A percentile compares a stretch with the other conserved stretches of the same genome.
Evolutionary conservation across 768 basidiomycete species (phyloP).

Genomic region (Paxillus rubicundulus): DNA sequence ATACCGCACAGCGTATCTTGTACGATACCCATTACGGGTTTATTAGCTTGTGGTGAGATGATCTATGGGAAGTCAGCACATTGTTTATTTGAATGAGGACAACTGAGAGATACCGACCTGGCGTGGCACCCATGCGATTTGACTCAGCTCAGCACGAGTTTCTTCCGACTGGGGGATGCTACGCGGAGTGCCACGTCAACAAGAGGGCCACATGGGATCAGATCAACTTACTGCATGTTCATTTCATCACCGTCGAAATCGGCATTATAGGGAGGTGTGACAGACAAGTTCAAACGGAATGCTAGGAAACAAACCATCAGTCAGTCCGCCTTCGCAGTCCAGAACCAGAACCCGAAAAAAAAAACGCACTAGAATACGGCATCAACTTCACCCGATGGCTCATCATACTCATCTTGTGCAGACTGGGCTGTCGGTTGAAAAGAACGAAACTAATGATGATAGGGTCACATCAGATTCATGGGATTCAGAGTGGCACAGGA

Average conservation of each 20-base stretch:
- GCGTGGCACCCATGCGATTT: slow-evolving; percentile 97
- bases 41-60: slow-evolving; percentile 98
- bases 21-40: slow-evolving; percentile 99
- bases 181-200: slow-evolving; percentile 11
- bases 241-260: slow-evolving; percentile 99
- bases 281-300: slow-evolving; percentile 96
- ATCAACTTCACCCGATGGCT: slow-evolving; percentile 95
- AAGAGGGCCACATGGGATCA: neutral
- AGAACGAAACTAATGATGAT: slow-evolving; percentile 36
- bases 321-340: neutral
- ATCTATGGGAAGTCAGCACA: slow-evolving; percentile 52
- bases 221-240: slow-evolving; percentile 94
- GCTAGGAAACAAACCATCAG: slow-evolving; percentile 46
- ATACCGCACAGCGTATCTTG: slow-evolving; percentile 98
- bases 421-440: slow-evolving; percentile 96
- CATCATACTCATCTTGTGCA: slow-evolving; percentile 99
- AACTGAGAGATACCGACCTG: slow-evolving; percentile 52
- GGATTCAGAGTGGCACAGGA: neutral
- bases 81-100: neutral
- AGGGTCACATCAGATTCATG: neutral
- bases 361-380: slow-evolving; percentile 90
- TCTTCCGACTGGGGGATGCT: slow-evolving; percentile 98
- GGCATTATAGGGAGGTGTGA: slow-evolving; percentile 98
- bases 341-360: neutral
- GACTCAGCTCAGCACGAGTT: slow-evolving; percentile 95